phyloP scores from a whole-genome alignment of 768 basidiomycete genomes.

The Pleurotus tuber-regium region DNA sequence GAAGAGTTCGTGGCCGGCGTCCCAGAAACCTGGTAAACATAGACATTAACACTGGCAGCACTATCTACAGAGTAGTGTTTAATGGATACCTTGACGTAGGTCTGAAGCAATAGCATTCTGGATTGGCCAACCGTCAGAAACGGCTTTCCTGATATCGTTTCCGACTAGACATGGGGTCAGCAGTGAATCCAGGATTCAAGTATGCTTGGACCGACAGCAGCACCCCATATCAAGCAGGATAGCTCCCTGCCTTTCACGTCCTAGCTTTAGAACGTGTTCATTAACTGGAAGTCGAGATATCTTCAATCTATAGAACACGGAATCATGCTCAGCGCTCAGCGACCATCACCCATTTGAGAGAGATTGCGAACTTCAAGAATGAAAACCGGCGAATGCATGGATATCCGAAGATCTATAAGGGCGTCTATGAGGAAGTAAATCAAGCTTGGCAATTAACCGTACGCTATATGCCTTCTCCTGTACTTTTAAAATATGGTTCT shows the following conservation, averaged over 20 bases:
- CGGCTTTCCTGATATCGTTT: constrained; percentile 35
- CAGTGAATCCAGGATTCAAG: too few relatives aligned
- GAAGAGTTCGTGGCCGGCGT: constrained; percentile 61
- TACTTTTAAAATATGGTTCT: constrained; percentile 34
- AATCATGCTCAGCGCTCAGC: too few relatives aligned
- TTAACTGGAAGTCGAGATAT: constrained; percentile 34
- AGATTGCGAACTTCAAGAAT: constrained; percentile 23
- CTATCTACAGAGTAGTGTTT: too few relatives aligned
- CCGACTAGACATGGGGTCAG: constrained; percentile 37
- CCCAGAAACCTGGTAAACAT: constrained; percentile 49
- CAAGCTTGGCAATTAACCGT: constrained; percentile 12
- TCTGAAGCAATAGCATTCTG: constrained; percentile 35
- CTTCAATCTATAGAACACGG: constrained; percentile 27
- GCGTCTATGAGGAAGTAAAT: constrained; percentile 24
- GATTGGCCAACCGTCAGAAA: constrained; percentile 37
- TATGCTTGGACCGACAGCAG: constrained; percentile 34
- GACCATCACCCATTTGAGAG: too few relatives aligned
- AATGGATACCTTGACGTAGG: constrained; percentile 25
- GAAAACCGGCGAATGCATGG: constrained; percentile 30
- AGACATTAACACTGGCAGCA: background rate
- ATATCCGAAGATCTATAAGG: constrained; percentile 24
- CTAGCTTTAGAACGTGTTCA: constrained; percentile 26
- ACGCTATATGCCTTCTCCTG: constrained; percentile 35
- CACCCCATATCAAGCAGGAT: constrained; percentile 44
- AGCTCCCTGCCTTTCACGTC: constrained; percentile 21